Base-by-base conservation (phyloP, 1,139 yeast species). In the Groenewaldozyma sp. region DNA sequence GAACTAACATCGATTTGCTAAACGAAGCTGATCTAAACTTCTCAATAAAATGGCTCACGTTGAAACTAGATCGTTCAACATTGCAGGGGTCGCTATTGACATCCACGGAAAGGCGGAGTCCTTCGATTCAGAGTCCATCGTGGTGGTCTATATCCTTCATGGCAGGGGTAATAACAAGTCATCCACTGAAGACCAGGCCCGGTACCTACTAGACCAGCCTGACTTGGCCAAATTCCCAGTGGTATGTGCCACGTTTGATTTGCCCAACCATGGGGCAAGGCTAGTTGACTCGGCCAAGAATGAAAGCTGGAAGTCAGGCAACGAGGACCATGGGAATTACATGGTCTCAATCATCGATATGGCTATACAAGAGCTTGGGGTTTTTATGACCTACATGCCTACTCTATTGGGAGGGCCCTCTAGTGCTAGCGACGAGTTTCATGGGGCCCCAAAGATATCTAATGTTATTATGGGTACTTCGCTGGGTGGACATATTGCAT, bases 241-340 rank as follows among this genome's bases (percentile, higher is more conserved):
- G 20, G 59, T 76, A 27, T 70, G 74, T 36, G 71, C 75, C 10
- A 63, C 78, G 0, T 75, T 75, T 54, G 86, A 79, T 49, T 59
- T 63, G 41, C 64, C 80, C 42, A 78, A 79, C 57, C 86, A 79
- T 51, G 86, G 86, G 1, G 57, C 55, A 28, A 58, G 86, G 32
- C 38, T 53, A 7, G 55, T 74, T 2, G 63, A 67, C 37, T 49
- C 45, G 1, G 28, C 32, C 13, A 61, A 61, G 35, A 75, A 75
- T 53, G 37, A 51, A 3, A 60, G 58, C 24, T 76, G 82, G 81
- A 48, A 45, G 1, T 49, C 54, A 2, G 76, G 75, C 1, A 76
- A 76, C 50, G 50, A 48, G 5, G 59, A 64, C 3, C 83, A 78
- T 51, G 80, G 70, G 1, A 51, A 62, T 37, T 81, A 78, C 48